phyloP scores from a whole-genome alignment of 2,329 filamentous ascomycete species.

The Fusarium sp. region DNA sequence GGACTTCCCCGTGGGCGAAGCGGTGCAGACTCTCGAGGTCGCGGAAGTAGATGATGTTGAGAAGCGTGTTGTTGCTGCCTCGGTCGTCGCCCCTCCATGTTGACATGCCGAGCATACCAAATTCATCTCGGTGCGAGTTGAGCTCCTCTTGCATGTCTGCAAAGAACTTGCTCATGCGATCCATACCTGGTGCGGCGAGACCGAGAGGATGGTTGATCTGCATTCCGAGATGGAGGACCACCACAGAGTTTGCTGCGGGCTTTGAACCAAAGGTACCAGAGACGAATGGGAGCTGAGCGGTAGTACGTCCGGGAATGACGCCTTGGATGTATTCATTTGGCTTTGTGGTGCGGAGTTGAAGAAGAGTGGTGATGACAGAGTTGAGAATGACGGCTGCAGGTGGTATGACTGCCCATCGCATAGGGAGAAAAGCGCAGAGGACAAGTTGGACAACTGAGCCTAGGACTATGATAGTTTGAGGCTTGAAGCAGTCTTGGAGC shows the following conservation, averaged over 20 bases:
- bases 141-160: slow-evolving; percentile 54
- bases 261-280: slow-evolving; percentile 47
- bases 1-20: slow-evolving; percentile 64
- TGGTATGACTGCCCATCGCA: slow-evolving; percentile 54
- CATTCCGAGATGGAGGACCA: slow-evolving; percentile 61
- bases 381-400: slow-evolving; percentile 49
- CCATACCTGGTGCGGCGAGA: slow-evolving; percentile 59
- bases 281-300: slow-evolving; percentile 53
- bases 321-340: slow-evolving; percentile 43
- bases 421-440: slow-evolving; percentile 53
- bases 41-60: slow-evolving; percentile 65
- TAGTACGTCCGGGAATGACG: slow-evolving; percentile 52
- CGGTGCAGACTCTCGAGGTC: slow-evolving; percentile 62
- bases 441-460: slow-evolving; percentile 54
- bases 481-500: slow-evolving; percentile 53
- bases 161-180: slow-evolving; percentile 57
- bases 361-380: slow-evolving; percentile 50
- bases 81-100: slow-evolving; percentile 57
- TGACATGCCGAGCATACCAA: slow-evolving; percentile 62
- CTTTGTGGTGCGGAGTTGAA: slow-evolving; percentile 40
- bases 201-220: slow-evolving; percentile 65
- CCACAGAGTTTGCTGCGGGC: slow-evolving; percentile 51
- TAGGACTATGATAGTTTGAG: slow-evolving; percentile 51
- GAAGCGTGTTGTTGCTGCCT: slow-evolving; percentile 57
- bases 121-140: slow-evolving; percentile 55